phyloP scores from a whole-genome alignment of 257 asterid species.

The Sherardia arvensis region DNA sequence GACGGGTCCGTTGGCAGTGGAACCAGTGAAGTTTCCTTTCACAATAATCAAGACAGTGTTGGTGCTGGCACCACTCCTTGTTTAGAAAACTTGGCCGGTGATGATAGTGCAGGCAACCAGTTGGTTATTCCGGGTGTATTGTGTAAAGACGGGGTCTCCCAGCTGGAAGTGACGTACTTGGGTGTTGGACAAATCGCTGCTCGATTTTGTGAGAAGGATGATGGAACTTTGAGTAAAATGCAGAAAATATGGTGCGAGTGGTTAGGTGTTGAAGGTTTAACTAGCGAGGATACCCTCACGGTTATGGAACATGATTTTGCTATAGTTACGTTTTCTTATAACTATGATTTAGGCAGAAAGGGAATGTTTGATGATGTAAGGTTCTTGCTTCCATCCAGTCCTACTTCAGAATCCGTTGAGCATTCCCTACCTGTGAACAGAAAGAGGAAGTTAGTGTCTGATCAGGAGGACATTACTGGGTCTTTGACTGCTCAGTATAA shows the following conservation, averaged over 20 bases:
- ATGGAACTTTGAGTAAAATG: conserved; percentile 33
- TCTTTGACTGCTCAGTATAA: conserved; percentile 36
- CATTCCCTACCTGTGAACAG: conserved; percentile 26
- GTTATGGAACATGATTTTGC: conserved; percentile 74
- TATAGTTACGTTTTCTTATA: conserved; percentile 60
- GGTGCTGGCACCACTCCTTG: not conserved
- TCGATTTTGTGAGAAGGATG: conserved; percentile 44
- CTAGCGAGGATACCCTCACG: conserved; percentile 20
- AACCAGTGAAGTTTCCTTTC: conserved; percentile 10
- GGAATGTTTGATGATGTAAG: conserved; percentile 44
- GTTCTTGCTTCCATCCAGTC: conserved; percentile 53
- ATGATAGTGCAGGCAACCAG: conserved; percentile 14
- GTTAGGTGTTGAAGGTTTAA: conserved; percentile 36
- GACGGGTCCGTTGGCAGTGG: conserved; percentile 13
- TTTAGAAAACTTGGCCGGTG: conserved; percentile 18
- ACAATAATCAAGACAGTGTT: conserved; percentile 15
- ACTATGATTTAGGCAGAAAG: conserved; percentile 62
- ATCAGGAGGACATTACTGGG: conserved; percentile 57
- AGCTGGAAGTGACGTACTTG: conserved; percentile 43
- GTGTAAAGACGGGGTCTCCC: conserved; percentile 49
- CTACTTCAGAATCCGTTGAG: conserved; percentile 50
- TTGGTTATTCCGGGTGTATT: conserved; percentile 63
- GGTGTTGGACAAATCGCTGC: conserved; percentile 68
- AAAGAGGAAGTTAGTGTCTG: conserved; percentile 79
- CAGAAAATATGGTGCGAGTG: conserved; percentile 91